Evolutionary conservation across 2,329 filamentous ascomycete genomes (phyloP).

Genomic region (Beauveria australis): DNA sequence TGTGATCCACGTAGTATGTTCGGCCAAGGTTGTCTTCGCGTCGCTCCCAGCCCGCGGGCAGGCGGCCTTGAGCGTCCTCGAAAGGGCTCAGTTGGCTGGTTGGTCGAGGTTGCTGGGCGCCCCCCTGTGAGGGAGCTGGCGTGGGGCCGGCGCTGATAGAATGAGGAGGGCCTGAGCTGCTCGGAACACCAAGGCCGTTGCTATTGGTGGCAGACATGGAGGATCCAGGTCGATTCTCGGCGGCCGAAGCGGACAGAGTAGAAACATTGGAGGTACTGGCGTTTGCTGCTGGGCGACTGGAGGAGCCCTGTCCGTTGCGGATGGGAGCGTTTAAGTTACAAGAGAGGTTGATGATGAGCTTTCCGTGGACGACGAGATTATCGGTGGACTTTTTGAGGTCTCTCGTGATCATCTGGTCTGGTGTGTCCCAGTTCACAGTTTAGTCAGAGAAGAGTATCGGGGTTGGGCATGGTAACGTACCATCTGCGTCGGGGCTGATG

Average conservation of each 20-base stretch:
- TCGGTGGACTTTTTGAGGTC: slow-evolving; percentile 98
- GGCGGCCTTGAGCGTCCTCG: slow-evolving; percentile 86
- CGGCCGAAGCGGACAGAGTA: slow-evolving; percentile 33
- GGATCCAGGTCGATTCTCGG: slow-evolving; percentile 44
- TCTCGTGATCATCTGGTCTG: slow-evolving; percentile 97
- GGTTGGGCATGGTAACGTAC: slow-evolving; percentile 42
- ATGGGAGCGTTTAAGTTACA: slow-evolving; percentile 74
- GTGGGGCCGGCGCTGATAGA: slow-evolving; percentile 39
- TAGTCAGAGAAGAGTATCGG: slow-evolving; percentile 16
- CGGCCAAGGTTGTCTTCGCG: slow-evolving; percentile 90
- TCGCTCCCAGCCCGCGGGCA: slow-evolving; percentile 92
- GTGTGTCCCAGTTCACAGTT: slow-evolving; percentile 13
- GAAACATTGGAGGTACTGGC: slow-evolving; percentile 8
- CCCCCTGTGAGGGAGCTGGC: slow-evolving; percentile 21
- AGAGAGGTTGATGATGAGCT: slow-evolving; percentile 92
- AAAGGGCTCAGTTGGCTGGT: slow-evolving; percentile 68
- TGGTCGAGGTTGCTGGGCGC: slow-evolving; percentile 23
- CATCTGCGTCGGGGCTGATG: slow-evolving; percentile 79
- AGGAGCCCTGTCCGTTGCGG: slow-evolving; percentile 38
- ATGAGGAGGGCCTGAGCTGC: slow-evolving; percentile 35
- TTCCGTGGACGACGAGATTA: slow-evolving; percentile 94
- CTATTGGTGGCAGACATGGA: slow-evolving; percentile 44
- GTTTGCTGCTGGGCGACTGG: slow-evolving; percentile 30
- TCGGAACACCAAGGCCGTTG: slow-evolving; percentile 29
- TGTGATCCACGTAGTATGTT: slow-evolving; percentile 98